Evolutionary conservation across 345 rosid genomes (phyloP).

Genomic region (Capsella bursapastoris): DNA sequence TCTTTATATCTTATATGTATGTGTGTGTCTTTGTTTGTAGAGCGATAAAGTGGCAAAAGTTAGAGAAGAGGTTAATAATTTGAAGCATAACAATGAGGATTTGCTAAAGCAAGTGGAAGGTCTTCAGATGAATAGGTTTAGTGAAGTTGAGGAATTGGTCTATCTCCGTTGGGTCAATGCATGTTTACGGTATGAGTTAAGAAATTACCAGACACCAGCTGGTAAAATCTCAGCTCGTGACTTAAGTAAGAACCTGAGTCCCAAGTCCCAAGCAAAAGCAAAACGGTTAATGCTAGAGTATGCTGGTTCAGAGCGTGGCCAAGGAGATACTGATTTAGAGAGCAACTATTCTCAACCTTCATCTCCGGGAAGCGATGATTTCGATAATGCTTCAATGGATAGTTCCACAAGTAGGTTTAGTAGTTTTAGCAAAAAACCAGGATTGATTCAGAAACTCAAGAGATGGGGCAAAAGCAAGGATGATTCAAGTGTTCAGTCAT

Average conservation of each 20-base stretch:
- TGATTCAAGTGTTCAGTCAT: constrained; percentile 69
- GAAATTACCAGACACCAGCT: constrained; percentile 85
- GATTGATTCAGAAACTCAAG: constrained; percentile 82
- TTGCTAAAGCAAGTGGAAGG: constrained; percentile 96
- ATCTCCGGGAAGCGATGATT: constrained; percentile 92
- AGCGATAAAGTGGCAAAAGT: constrained; percentile 76
- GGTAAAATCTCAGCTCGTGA: constrained; percentile 93
- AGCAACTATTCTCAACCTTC: constrained; percentile 91
- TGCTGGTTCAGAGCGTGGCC: constrained; percentile 94
- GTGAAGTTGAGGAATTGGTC: constrained; percentile 98
- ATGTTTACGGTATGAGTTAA: constrained; percentile 90
- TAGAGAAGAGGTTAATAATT: constrained; percentile 76
- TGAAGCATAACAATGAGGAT: constrained; percentile 86
- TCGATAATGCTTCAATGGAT: constrained; percentile 84
- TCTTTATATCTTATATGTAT: not conserved
- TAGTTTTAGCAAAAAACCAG: constrained; percentile 73
- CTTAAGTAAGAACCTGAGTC: constrained; percentile 83
- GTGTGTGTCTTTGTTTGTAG: constrained; percentile 36
- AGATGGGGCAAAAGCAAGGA: constrained; percentile 92
- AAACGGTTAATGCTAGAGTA: constrained; percentile 86
- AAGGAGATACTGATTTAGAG: constrained; percentile 88
- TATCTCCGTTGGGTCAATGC: constrained; percentile 99
- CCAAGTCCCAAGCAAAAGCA: constrained; percentile 87
- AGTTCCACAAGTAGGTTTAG: constrained; percentile 80
- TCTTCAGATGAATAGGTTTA: constrained; percentile 93